Evolutionary conservation across 495 filamentous ascomycete genomes (phyloP).

Genomic region (Apodospora peruviana): DNA sequence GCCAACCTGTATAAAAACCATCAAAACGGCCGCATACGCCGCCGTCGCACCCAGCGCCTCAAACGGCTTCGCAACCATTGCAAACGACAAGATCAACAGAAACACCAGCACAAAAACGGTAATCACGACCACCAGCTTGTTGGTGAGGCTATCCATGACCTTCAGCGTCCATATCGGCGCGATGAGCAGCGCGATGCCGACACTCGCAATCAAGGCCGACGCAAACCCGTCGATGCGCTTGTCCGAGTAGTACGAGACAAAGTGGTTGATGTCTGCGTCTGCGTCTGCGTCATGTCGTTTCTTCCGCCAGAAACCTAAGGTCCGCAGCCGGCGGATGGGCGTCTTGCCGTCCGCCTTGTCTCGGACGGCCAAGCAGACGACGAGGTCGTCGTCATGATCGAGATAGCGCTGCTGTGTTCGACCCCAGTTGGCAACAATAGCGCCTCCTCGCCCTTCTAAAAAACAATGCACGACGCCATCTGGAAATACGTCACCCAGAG

Average conservation of each 20-base stretch:
- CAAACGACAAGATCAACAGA: constrained; percentile 1
- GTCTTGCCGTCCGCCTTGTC: no score
- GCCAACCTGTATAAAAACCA: constrained; percentile 5
- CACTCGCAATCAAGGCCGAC: not conserved
- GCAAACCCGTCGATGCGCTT: not conserved
- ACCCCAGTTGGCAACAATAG: no score
- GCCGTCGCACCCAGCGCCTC: constrained; percentile 3
- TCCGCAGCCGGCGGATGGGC: no score
- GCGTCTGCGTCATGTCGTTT: no score
- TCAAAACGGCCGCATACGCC: constrained; percentile 4
- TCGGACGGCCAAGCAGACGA: no score
- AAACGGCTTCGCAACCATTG: constrained; percentile 4
- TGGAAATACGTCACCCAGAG: no score
- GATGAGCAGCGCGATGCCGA: constrained; percentile 1
- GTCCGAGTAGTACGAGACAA: constrained; percentile 1
- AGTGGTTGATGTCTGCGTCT: no score
- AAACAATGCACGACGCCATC: no score
- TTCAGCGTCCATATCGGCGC: not conserved
- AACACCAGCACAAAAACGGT: not conserved
- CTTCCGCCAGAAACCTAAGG: no score
- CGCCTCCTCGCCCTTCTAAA: no score
- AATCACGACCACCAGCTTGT: not conserved
- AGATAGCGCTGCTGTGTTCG: no score
- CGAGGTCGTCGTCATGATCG: no score
- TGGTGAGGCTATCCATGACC: not conserved